These are phyloP conservation scores for Dendrobium catenatum DNA, from an alignment of 106 monocot species.

Conservation along the genomic window DNA sequence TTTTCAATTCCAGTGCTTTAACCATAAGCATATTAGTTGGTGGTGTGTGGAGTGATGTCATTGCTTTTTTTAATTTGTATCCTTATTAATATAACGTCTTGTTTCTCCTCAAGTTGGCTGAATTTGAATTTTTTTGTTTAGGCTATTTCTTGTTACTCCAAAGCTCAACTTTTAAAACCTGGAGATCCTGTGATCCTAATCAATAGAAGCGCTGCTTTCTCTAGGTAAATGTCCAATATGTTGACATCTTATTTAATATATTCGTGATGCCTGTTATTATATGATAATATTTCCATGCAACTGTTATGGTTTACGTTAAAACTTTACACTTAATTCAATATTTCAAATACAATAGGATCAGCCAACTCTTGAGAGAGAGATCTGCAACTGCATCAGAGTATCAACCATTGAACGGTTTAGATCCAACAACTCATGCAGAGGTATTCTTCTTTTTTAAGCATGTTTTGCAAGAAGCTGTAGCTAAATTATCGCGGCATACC, in stretches of 20 bases:
- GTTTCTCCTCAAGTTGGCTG: not conserved
- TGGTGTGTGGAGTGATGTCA: not conserved
- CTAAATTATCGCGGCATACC: not conserved
- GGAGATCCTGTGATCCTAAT: slow-evolving; percentile 63
- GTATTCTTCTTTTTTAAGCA: slow-evolving; percentile 21
- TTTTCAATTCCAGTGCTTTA: not conserved
- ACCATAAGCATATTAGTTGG: not conserved
- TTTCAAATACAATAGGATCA: slow-evolving; percentile 43
- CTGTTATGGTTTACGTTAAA: not conserved
- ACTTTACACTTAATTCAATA: slow-evolving; percentile 1
- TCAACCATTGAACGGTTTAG: slow-evolving; percentile 75
- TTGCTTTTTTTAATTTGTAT: not conserved
- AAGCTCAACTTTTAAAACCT: slow-evolving; percentile 71
- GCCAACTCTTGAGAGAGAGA: slow-evolving; percentile 51
- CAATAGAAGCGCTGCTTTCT: slow-evolving; percentile 77
- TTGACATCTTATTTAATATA: not conserved
- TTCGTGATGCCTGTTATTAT: not conserved
- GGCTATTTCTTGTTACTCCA: slow-evolving; percentile 77
- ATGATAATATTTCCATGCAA: not conserved
- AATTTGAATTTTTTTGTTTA: slow-evolving; percentile 27
- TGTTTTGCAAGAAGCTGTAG: not conserved
- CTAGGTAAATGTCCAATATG: slow-evolving; percentile 32
- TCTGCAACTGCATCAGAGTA: slow-evolving; percentile 79
- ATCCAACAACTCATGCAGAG: slow-evolving; percentile 95
- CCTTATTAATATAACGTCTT: not conserved